Conservation (phyloP, 2,329 filamentous ascomycete genomes). For the Aspergillus fijiensis region DNA sequence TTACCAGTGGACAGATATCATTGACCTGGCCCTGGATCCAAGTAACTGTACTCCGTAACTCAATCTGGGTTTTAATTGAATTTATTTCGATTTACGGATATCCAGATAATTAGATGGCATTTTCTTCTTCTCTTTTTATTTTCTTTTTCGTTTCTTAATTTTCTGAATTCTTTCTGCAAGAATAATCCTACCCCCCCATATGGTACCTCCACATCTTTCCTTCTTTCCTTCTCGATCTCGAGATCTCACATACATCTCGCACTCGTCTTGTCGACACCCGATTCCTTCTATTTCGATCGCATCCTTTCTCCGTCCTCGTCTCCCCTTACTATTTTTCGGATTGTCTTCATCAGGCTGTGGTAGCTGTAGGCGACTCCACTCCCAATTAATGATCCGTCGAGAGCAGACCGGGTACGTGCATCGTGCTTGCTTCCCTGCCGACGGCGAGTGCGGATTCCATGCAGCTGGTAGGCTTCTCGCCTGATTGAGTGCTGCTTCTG, state of each 20-base stretch:
- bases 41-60: not conserved
- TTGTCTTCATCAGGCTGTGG: slow-evolving; percentile 9
- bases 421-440: slow-evolving; percentile 13
- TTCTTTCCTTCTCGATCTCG: not conserved
- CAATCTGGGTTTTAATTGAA: not conserved
- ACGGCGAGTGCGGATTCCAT: slow-evolving; percentile 15
- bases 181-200: not conserved
- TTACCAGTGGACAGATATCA: not conserved
- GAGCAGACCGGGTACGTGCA: slow-evolving; percentile 22
- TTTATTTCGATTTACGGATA: not conserved
- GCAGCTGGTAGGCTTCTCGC: slow-evolving; percentile 17
- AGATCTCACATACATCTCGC: not conserved
- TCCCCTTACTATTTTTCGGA: slow-evolving; percentile 8
- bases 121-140: not conserved
- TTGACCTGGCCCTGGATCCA: too few relatives aligned
- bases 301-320: not conserved
- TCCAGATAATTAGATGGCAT: too few relatives aligned
- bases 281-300: not conserved
- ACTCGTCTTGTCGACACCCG: too few relatives aligned
- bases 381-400: slow-evolving; percentile 16
- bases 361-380: slow-evolving; percentile 15
- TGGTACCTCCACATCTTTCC: not conserved
- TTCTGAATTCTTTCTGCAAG: not conserved
- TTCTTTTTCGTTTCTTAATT: not conserved
- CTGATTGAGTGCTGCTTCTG: slow-evolving; percentile 6